Evolutionary conservation across 495 filamentous ascomycete genomes (phyloP), one percentile per base, ranked within the genome.

Genomic region (Trichoderma reesei): DNA sequence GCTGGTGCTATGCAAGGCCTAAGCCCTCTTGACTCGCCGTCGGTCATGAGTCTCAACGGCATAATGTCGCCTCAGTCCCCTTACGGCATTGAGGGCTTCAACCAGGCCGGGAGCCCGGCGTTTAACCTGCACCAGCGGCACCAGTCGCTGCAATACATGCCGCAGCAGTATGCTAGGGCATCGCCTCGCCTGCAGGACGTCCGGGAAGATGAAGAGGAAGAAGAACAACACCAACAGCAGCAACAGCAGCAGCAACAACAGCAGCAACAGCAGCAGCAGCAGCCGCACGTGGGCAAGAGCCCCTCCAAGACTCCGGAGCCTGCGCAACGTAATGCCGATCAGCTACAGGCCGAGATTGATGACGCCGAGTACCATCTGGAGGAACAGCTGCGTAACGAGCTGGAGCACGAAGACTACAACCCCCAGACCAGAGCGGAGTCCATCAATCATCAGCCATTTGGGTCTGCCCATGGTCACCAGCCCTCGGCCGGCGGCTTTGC

Each of bases 291-390:
- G 9, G 67, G 64, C 36, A 78, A 83, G 68, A 81, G 73, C 36
- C 76, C 77, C 2, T 76, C 78, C 3, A 78, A 80, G 66, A 78
- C 75, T 2, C 79, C 80, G 3, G 80, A 82, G 65, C 76, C 79
- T 0, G 65, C 46, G 18, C 66, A 68, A 10, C 31, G 41, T 11
- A 63, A 63, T 33, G 70, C 68, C 65, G 72, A 78, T 42, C 89
- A 83, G 39, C 79, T 97, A 36, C 90, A 96, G 72, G 86, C 87
- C 69, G 91, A 95, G 66, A 85, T 96, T 54, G 89, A 95, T 60
- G 86, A 91, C 70, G 84, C 85, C n/a, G 88, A 95, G 64, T 91
- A 94, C 68, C 89, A 92, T 64, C 71, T 92, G 63, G 89, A 90
- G 68, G 81, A 88, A 67, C 85, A 88, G 44, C 85, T 90, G 67